Evolutionary conservation across 75 land plant species (phyloP), one percentile per base, ranked within the genome.

Genomic region (Pinus tabuliformis): DNA sequence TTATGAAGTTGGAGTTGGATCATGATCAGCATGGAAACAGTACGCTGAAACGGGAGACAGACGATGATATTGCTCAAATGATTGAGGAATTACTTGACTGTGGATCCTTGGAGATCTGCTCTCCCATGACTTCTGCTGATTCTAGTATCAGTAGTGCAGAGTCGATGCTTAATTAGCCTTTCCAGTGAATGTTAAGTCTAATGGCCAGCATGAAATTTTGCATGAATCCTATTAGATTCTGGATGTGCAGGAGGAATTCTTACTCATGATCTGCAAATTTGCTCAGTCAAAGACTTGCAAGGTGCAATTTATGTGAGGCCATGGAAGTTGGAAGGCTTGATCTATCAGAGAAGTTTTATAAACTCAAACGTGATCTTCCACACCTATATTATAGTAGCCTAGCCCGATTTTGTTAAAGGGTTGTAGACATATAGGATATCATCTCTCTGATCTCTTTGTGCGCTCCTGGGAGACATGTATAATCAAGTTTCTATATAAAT

Each of bases 11-110:
- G 18, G 42, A 72, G 56, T 74, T 73, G 74, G 45, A 77, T 9
- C 28, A 36, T 30, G 36, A 76, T 57, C 76, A 80, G 20, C 75
- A 80, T 64, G 73, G 45, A 26, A 37, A 36, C 17, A 36, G 71
- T 77, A 60, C 59, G 20, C 26, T 8, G 18, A 42, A 22, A 20
- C 56, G 45, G 14, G n/a, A 58, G 30, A 83, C 85, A 58, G 86
- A 88, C 59, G 73, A 87, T 58, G 81, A 84, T 65, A 80, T 89
- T 4, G 73, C 84, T 59, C 91, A 89, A 74, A 89, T 89, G 91
- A 89, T 89, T 78, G 82, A 89, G 76, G 91, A 89, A 76, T 59
- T 89, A 24, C 78, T 89, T 62, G 84, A 89, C 36, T 84, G 82
- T 54, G 83, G 88, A 13, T 58, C 77, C 17, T 82, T 84, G 4